phyloP scores from a whole-genome alignment of 768 basidiomycete species.

The Termitomyces sp. region DNA sequence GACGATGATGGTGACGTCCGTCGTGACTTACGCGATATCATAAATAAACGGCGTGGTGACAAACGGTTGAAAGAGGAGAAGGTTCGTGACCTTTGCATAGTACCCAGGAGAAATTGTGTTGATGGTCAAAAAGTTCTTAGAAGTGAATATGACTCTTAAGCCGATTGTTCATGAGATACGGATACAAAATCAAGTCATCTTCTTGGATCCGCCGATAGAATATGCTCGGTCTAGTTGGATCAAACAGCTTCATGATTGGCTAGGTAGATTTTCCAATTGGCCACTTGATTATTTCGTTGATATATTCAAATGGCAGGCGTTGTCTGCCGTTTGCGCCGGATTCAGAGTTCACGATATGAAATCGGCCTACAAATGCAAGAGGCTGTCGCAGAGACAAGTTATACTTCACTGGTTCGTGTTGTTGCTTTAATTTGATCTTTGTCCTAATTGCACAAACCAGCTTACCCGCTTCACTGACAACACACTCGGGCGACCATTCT shows the following conservation, averaged over 20 bases:
- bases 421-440: not conserved
- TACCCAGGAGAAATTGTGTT: not conserved
- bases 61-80: constrained; percentile 78
- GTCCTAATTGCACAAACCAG: constrained; percentile 28
- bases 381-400: constrained; percentile 63
- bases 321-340: constrained; percentile 78
- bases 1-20: constrained; percentile 65
- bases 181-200: constrained; percentile 98
- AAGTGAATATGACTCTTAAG: constrained; percentile 70
- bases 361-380: constrained; percentile 91
- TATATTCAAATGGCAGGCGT: constrained; percentile 43
- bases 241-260: constrained; percentile 82
- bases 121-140: constrained; percentile 45
- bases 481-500: constrained; percentile 76
- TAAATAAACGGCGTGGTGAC: constrained; percentile 62
- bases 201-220: constrained; percentile 96
- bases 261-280: constrained; percentile 41
- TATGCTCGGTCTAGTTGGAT: constrained; percentile 89
- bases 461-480: constrained; percentile 69
- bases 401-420: constrained; percentile 71
- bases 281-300: not conserved
- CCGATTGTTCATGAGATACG: constrained; percentile 93
- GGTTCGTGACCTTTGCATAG: constrained; percentile 29
- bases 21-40: constrained; percentile 50
- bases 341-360: constrained; percentile 95